Percentiles rank a stretch among this genome's conserved stretches.
Conservation (phyloP, 2,329 filamentous ascomycete species). For the Thielaviopsis ethacetica region DNA sequence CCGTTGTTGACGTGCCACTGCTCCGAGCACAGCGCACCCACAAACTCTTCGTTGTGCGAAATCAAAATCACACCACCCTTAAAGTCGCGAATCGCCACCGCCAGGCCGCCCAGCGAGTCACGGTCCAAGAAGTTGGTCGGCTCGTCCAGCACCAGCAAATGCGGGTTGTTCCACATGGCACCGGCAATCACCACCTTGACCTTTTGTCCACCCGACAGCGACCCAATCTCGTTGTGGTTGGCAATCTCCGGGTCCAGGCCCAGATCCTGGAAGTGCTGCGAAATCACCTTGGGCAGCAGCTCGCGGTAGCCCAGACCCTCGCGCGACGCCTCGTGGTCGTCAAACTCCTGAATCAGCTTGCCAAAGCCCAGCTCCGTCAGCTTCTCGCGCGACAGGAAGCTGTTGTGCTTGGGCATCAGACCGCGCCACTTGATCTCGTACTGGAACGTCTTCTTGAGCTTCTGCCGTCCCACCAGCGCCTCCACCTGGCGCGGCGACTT, state of each 20-base stretch:
- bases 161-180: slow-evolving; percentile 98
- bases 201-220: slow-evolving; percentile 91
- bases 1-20: slow-evolving; percentile 91
- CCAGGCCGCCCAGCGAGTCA: slow-evolving; percentile 87
- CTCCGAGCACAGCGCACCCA: slow-evolving; percentile 86
- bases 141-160: slow-evolving; percentile 92
- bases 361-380: slow-evolving; percentile 70
- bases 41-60: slow-evolving; percentile 98
- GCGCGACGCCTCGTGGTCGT: slow-evolving; percentile 96
- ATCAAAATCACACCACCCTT: slow-evolving; percentile 98
- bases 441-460: slow-evolving; percentile 98
- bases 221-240: slow-evolving; percentile 96
- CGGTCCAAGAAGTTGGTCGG: slow-evolving; percentile 98
- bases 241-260: slow-evolving; percentile 95
- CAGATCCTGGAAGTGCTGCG: slow-evolving; percentile 95
- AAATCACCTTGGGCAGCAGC: slow-evolving; percentile 82
- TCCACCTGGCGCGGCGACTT: slow-evolving; percentile 65
- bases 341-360: slow-evolving; percentile 94
- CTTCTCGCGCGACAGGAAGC: slow-evolving; percentile 83
- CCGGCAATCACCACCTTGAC: slow-evolving; percentile 96
- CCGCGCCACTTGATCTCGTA: slow-evolving; percentile 94
- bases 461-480: slow-evolving; percentile 83
- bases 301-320: slow-evolving; percentile 94
- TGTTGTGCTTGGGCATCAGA: slow-evolving; percentile 84
- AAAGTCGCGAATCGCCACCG: slow-evolving; percentile 96